Base-by-base conservation (phyloP, 768 basidiomycete species). In the Tylopilus rubrobrunneus region DNA sequence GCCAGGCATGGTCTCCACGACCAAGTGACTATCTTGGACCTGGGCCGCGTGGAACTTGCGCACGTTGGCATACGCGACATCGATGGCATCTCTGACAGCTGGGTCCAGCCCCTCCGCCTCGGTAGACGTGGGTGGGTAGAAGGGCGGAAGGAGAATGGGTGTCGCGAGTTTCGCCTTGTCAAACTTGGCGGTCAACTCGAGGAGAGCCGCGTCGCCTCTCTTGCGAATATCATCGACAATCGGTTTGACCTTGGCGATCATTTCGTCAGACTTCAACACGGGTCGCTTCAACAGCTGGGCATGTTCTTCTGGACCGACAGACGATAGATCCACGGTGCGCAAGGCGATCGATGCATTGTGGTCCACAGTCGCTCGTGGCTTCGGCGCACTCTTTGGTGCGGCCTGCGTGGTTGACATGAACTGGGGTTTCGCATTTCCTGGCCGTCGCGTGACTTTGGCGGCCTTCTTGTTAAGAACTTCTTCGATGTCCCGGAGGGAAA, bases 1-100 rank as follows among this genome's bases (percentile, higher is more conserved):
- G 10, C 97, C 97, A 7, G 97, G 95, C 92, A 93, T 98, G 11
- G 97, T 98, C 72, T 98, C 93, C 7, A 99, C 92, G 7, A 81
- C 76, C 42, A 99, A 78, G 23, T 82, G 74, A 48, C 79, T 76
- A 45, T 77, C 77, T 56, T 86, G 83, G n/a, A 81, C 74, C 73
- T 98, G 95, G 7, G 93, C 94, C 21, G 80, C 81, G 69, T 97
- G 96, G 79, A 98, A 98, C 63, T 84, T 87, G 71, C 78, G 80
- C 66, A 99, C 89, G 69, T 99, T 99, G 55, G 76, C 76, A 67
- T 98, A 99, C 4, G 97, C 97, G 49, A 78, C 72, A 64, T 97
- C 88, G 67, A 98, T 96, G 23, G 97, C 92, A 42, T 77, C 74
- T 60, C 81, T 83, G 48, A 98, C 87, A 27, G 75, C 68, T 15